Evolutionary conservation across 352 stramenopile genomes (phyloP).

Genomic region (Phytophthora sp.): DNA sequence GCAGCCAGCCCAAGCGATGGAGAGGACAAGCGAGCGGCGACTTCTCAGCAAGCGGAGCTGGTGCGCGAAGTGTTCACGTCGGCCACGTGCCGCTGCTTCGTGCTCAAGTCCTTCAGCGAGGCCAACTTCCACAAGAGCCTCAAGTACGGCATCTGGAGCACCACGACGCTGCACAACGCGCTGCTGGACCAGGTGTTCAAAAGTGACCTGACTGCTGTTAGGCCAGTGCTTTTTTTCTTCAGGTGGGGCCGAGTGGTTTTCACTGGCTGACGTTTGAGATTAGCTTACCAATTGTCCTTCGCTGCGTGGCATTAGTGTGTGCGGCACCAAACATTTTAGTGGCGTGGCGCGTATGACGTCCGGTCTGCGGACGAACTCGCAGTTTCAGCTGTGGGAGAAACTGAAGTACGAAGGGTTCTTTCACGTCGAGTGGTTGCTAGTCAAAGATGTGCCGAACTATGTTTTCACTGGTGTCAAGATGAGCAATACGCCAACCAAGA

Average conservation of each 20-base stretch:
- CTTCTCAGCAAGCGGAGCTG: constrained; percentile 37
- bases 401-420: constrained; percentile 85
- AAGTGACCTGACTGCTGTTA: constrained; percentile 69
- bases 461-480: constrained; percentile 80
- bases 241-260: too few relatives aligned
- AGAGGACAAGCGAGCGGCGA: constrained; percentile 7
- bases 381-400: constrained; percentile 84
- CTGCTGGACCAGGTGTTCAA: constrained; percentile 73
- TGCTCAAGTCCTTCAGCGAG: constrained; percentile 88
- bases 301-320: too few relatives aligned
- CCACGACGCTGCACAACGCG: constrained; percentile 71
- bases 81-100: constrained; percentile 78
- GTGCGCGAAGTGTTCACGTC: constrained; percentile 64
- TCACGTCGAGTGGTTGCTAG: constrained; percentile 79
- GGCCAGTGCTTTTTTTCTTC: constrained; percentile 81
- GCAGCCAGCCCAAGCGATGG: not conserved
- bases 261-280: too few relatives aligned
- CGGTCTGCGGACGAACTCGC: constrained; percentile 42
- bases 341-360: constrained; percentile 85
- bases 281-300: too few relatives aligned
- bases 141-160: constrained; percentile 86
- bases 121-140: constrained; percentile 88
- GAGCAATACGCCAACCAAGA: constrained; percentile 80
- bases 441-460: constrained; percentile 87
- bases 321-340: constrained; percentile 76